phyloP scores from a whole-genome alignment of 371 early-diverging fungal genomes.

The Parasitella parasitica region DNA sequence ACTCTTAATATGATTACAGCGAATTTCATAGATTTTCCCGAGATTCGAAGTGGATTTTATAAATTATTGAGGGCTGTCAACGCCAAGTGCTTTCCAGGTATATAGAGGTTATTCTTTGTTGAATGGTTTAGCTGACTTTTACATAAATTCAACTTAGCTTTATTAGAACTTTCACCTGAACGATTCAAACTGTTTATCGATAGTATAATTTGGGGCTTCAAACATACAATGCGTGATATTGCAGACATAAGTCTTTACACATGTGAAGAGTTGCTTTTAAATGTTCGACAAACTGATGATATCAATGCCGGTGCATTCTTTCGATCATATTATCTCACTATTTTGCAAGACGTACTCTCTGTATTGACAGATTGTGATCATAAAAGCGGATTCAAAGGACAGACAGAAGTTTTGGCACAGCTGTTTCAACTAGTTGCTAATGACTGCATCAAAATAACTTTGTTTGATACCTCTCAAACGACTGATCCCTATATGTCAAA shows the following conservation, averaged over 20 bases:
- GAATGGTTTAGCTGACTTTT: too few relatives aligned
- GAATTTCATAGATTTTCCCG: conserved; percentile 96
- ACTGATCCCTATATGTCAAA: conserved; percentile 77
- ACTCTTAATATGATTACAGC: conserved; percentile 98
- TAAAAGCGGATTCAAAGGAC: conserved; percentile 93
- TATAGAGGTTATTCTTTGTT: too few relatives aligned
- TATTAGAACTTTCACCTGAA: conserved; percentile 75
- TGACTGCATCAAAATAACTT: conserved; percentile 77
- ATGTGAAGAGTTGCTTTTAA: conserved; percentile 81
- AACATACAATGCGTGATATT: conserved; percentile 98
- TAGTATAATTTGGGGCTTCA: conserved; percentile 97
- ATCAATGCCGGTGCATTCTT: conserved; percentile 83
- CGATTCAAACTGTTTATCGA: conserved; percentile 90
- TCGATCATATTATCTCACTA: conserved; percentile 82
- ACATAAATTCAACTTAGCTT: conserved; percentile 38
- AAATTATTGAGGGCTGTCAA: conserved; percentile 86
- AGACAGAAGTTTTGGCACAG: conserved; percentile 86
- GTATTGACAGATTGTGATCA: conserved; percentile 96
- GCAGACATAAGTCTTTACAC: conserved; percentile 88
- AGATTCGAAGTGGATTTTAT: conserved; percentile 94
- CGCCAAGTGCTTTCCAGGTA: conserved; percentile 80
- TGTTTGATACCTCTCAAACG: conserved; percentile 73
- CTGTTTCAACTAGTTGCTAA: conserved; percentile 85
- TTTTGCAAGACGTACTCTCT: conserved; percentile 94
- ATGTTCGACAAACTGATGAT: conserved; percentile 73